Base-by-base conservation (phyloP, 768 basidiomycete species). In the Boletus rufocinnamomeus region DNA sequence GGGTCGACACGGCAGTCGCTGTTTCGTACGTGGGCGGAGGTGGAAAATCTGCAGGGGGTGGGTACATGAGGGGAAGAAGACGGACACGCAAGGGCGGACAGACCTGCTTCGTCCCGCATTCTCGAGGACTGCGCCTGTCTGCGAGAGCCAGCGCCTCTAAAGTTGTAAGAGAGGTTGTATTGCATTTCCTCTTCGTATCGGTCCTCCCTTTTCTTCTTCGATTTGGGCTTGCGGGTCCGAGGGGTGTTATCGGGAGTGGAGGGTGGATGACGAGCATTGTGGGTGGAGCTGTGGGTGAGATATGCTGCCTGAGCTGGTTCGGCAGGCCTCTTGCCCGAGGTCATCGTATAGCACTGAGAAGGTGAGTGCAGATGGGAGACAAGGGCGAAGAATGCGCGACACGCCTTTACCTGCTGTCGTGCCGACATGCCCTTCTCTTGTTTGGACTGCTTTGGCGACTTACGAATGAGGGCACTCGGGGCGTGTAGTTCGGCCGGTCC, bases 11-110 rank as follows among this genome's bases (percentile, higher is more conserved):
- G 74, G 81, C 67, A 6, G 79, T 76, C 16, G 79, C 77, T 10
- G 77, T 79, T 71, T 91, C 89, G 59, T 84, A 84, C 63, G 90
- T 89, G 14, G 88, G 83, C 28, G 90, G 89, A 14, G 90, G 90
- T 8, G 86, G 87, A 66, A 87, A 88, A 67, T 89, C 82, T 69
- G 14, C 27, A 28, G 34, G 82, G 48, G 17, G 77, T 74, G 30
- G 60, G 47, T 30, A 59, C 41, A 62, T 35, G 58, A 58, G 50
- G n/a, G 19, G 27, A 28, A 28, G 45, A 11, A 23, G 32, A 34
- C 9, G 51, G 9, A 53, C 4, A 49, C 2, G 35, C 17, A 40
- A 49, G 21, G 49, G 43, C n/a, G 49, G 45, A 70, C 66, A 1
- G 57, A 76, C 76, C 73, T 59, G 68, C 58, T 56, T 72, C 76